A percentile compares a stretch with the other conserved stretches of the same genome.
Evolutionary conservation across 148 eudicot species (phyloP).

Genomic region (Rhododendron henanense): DNA sequence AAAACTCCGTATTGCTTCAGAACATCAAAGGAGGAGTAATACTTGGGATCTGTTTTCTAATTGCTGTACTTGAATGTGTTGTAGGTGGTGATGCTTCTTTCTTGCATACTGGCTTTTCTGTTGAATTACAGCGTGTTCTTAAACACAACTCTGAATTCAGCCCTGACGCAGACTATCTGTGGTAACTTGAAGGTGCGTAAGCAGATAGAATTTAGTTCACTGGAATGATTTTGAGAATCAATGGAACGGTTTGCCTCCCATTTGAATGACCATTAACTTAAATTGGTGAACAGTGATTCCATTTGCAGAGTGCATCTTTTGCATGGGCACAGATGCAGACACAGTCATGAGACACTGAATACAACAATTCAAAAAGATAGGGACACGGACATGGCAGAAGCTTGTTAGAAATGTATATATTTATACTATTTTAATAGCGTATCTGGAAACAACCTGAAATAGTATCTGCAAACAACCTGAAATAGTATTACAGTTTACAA

Average conservation of each 20-base stretch:
- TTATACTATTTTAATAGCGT: neutral
- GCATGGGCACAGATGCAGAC: neutral
- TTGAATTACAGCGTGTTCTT: conserved; percentile 72
- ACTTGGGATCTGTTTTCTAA: neutral
- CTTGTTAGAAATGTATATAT: neutral
- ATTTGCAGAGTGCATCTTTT: neutral
- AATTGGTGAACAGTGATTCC: neutral
- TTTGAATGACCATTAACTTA: neutral
- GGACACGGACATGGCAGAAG: neutral
- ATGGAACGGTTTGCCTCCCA: neutral
- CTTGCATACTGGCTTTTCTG: conserved; percentile 76
- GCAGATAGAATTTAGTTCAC: neutral
- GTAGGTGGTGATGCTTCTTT: conserved; percentile 63
- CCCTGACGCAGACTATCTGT: conserved; percentile 80
- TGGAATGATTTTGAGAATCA: neutral
- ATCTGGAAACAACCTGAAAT: no score
- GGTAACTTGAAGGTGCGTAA: conserved; percentile 74
- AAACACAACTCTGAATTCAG: conserved; percentile 83
- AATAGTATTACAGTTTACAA: neutral
- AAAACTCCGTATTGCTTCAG: neutral
- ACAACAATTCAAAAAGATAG: neutral
- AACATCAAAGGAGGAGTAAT: no score
- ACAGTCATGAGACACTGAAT: neutral
- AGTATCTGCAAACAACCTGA: no score
- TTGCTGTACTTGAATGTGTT: neutral